Evolutionary conservation across 2,329 filamentous ascomycete genomes (phyloP), one percentile per base, ranked within the genome.

Genomic region (Nigrospora oryzae): DNA sequence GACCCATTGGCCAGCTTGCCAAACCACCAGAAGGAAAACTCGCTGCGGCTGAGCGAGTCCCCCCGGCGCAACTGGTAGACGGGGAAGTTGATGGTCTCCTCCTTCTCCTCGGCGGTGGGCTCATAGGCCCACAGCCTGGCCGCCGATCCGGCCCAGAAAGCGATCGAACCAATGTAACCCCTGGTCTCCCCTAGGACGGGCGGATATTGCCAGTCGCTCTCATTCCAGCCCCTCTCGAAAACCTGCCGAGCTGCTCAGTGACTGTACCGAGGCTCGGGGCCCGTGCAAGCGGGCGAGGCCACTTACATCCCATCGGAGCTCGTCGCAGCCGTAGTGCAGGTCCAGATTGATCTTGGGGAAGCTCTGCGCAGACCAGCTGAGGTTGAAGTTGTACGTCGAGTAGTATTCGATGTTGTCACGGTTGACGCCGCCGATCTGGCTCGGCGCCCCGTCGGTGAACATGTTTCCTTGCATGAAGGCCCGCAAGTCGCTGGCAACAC

Each of bases 291-390:
- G 6, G 34, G 11, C 19, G 13, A 17, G 5, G 13, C n/a, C 5
- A 42, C 48, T 40, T 38, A 59, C 50, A 40, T 59, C 55, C 55
- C 55, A 57, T 3, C 56, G 53, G 11, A 59, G 51, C 42, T 56
- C 47, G 28, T 49, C 50, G 11, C 47, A 43, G 11, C 53, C 54
- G 44, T 51, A 57, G 13, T 51, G 53, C 31, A 53, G 45, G 7
- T 45, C 36, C 2, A 46, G 45, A 36, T 51, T 48, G 5, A 58
- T 48, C 46, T 48, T 54, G 40, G 56, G 55, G 42, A 54, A 60
- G 34, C 56, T 53, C 34, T 56, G 57, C 11, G 32, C 49, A 11
- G 34, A 14, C 23, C 42, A 47, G 35, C 48, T 48, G 0, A 58
- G 45, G 45, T 58, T 52, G 47, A 59, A 59, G 15, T 46, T 35